Evolutionary conservation across 2,329 filamentous ascomycete genomes (phyloP).

Genomic region (Fusarium hostae): DNA sequence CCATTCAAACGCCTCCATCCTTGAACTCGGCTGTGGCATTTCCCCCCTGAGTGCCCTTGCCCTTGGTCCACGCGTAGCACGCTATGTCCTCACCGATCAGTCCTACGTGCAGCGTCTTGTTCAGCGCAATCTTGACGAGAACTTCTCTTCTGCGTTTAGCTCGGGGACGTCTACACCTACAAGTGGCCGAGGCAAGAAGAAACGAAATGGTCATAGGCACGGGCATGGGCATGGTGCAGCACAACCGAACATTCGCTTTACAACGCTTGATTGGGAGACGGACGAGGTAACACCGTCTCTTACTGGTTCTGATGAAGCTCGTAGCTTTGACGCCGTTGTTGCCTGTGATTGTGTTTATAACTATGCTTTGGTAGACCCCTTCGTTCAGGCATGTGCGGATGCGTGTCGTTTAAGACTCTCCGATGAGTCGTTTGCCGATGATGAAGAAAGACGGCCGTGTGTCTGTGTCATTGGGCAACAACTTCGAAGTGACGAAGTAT

Average conservation of each 20-base stretch:
- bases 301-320: slow-evolving; percentile 48
- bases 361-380: slow-evolving; percentile 81
- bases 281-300: slow-evolving; percentile 62
- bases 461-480: slow-evolving; percentile 90
- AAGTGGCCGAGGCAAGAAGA: slow-evolving; percentile 31
- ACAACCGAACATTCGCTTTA: slow-evolving; percentile 62
- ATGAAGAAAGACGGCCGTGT: slow-evolving; percentile 58
- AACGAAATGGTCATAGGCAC: slow-evolving; percentile 27
- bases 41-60: slow-evolving; percentile 81
- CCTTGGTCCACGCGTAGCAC: slow-evolving; percentile 68
- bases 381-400: slow-evolving; percentile 84
- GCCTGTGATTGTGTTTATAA: slow-evolving; percentile 98
- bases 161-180: slow-evolving; percentile 20
- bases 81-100: slow-evolving; percentile 88
- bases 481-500: slow-evolving; percentile 84
- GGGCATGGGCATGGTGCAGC: slow-evolving; percentile 19
- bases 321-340: slow-evolving; percentile 76
- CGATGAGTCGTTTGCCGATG: slow-evolving; percentile 21
- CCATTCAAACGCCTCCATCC: slow-evolving; percentile 66
- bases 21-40: slow-evolving; percentile 91
- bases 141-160: slow-evolving; percentile 49
- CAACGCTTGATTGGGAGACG: slow-evolving; percentile 85
- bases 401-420: slow-evolving; percentile 69
- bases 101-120: slow-evolving; percentile 82
- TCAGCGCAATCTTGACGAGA: slow-evolving; percentile 78